A percentile compares a stretch with the other conserved stretches of the same genome.
Conservation (phyloP, 805 yeast species). For the Starmerella khaoyaiensis region DNA sequence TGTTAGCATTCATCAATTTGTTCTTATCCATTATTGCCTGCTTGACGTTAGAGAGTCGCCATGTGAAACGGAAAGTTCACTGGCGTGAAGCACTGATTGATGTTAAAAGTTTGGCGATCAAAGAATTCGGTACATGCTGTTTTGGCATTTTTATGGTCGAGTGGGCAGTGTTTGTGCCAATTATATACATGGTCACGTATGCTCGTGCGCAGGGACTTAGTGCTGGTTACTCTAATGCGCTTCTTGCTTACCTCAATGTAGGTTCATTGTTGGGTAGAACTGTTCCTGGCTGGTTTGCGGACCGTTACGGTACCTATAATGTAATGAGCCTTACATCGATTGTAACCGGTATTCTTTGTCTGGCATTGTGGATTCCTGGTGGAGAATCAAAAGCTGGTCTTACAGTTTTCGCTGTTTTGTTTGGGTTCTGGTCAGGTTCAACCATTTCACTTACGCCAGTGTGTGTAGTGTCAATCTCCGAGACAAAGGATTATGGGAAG, state of each 20-base stretch:
- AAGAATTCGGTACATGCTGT: conserved; percentile 23
- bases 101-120: conserved; percentile 24
- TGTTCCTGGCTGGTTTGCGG: conserved; percentile 46
- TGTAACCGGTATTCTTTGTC: conserved; percentile 31
- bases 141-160: conserved; percentile 33
- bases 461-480: conserved; percentile 51
- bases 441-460: conserved; percentile 56
- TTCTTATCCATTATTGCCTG: conserved; percentile 26
- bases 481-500: conserved; percentile 52
- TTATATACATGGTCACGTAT: conserved; percentile 47
- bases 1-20: conserved; percentile 30
- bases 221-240: conserved; percentile 26
- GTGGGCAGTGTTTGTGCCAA: conserved; percentile 39
- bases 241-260: conserved; percentile 39
- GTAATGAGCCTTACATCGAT: conserved; percentile 38
- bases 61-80: conserved; percentile 12
- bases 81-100: conserved; percentile 25
- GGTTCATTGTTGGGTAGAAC: conserved; percentile 43
- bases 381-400: conserved; percentile 34
- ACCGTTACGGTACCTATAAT: conserved; percentile 43
- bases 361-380: conserved; percentile 57
- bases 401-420: conserved; percentile 39
- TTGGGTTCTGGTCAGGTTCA: conserved; percentile 22
- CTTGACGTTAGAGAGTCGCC: conserved; percentile 31
- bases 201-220: conserved; percentile 39